Evolutionary conservation across 169 alveolate genomes (phyloP), one percentile per base, ranked within the genome.

Genomic region (Theileria sp.): DNA sequence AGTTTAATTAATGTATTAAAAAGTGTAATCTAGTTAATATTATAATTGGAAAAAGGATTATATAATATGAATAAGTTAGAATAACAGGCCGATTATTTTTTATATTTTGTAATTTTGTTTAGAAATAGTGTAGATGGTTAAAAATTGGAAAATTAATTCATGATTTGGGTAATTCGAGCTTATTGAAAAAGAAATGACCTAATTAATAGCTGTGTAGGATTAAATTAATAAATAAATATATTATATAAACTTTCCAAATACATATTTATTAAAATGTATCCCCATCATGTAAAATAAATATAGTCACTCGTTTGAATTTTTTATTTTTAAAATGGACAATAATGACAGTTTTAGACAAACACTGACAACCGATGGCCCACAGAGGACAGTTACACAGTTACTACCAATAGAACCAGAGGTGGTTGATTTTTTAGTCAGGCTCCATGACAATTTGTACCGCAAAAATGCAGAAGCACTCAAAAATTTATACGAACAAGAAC

Each of bases 401-500:
- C 81, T 91, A 44, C 88, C 94, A 58, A 86, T 86, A 49, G 94
- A 89, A 15, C 88, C 88, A 28, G 96, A 93, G 79, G 96, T 93
- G n/a, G 93, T 86, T 58, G 87, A 85, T 0, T 93, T 93, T 77
- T 77, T 93, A 28, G 80, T 92, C 28, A 60, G 88, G 68, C 81
- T 93, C 30, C 89, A 89, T 86, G 95, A 91, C 80, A 73, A 84
- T 44, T 88, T 93, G 38, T 84, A 88, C 77, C 92, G 84, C 38
- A 82, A 94, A 26, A 89, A 92, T 71, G 92, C 92, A 44, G 96
- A 92, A 17, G 93, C 88, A 15, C 78, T 93, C 50, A 91, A 89
- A 54, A 81, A 67, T 5, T 70, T 93, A 26, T 93, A 92, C 70
- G 96, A 93, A 38, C 91, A 88, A 32, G 96, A 92, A 38, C 84